phyloP scores from a whole-genome alignment of 176 grass and related monocot species.

The Ampelocalamus luodianensis region DNA sequence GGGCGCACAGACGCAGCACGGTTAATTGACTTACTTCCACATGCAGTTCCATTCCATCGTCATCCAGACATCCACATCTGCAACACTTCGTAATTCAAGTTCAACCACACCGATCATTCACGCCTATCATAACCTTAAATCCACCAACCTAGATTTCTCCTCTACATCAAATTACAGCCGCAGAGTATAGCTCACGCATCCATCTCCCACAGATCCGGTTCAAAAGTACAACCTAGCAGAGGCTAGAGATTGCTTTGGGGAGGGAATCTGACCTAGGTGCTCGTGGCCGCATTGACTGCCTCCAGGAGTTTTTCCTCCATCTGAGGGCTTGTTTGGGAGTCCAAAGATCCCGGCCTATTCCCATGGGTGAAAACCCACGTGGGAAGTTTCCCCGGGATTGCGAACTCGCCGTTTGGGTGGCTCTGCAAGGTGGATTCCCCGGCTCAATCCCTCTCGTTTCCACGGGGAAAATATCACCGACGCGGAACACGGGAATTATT shows the following conservation, averaged over 20 bases:
- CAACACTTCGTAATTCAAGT: slow-evolving; percentile 11
- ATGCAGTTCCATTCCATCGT: slow-evolving; percentile 17
- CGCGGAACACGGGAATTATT: no score
- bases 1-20: not conserved
- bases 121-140: not conserved
- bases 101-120: slow-evolving; percentile 8
- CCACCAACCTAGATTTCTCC: slow-evolving; percentile 5
- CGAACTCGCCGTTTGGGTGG: no score
- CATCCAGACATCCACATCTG: slow-evolving; percentile 1
- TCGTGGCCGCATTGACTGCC: slow-evolving; percentile 94
- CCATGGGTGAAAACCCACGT: no score
- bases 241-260: not conserved
- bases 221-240: not conserved
- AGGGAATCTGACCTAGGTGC: slow-evolving; percentile 76
- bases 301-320: no score
- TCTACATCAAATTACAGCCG: not conserved
- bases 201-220: slow-evolving; percentile 39
- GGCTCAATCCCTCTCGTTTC: no score
- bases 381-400: no score
- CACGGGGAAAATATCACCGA: no score
- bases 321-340: no score
- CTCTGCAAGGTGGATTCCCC: no score
- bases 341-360: no score
- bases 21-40: not conserved
- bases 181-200: not conserved